These are phyloP conservation scores for Citrus glauca DNA, from an alignment of 345 rosid species.

Conservation along the genomic window DNA sequence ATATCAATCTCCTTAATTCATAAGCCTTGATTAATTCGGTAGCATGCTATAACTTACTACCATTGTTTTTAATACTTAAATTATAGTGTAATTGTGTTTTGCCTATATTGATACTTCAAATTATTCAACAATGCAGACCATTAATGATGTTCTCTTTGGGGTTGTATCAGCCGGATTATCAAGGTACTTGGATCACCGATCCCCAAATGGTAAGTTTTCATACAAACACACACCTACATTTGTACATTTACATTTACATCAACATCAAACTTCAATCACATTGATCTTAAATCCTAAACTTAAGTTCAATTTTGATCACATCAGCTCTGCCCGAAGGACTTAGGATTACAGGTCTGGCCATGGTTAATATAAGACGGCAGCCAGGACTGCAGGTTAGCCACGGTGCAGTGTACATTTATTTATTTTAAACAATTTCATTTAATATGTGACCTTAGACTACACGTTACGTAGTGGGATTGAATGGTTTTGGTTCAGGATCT, in stretches of 20 bases:
- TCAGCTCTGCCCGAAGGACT: slow-evolving; percentile 37
- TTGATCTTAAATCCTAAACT: background rate
- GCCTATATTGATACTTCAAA: background rate
- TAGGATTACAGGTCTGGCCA: slow-evolving; percentile 47
- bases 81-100: too few relatives aligned
- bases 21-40: too few relatives aligned
- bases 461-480: background rate
- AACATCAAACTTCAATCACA: background rate
- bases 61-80: too few relatives aligned
- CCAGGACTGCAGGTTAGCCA: slow-evolving; percentile 37
- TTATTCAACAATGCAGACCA: slow-evolving; percentile 31
- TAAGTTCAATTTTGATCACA: background rate
- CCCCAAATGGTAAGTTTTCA: slow-evolving; percentile 33
- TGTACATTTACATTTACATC: background rate
- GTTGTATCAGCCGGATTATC: slow-evolving; percentile 45
- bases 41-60: too few relatives aligned
- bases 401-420: too few relatives aligned
- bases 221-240: background rate
- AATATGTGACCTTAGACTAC: background rate
- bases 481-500: slow-evolving; percentile 27
- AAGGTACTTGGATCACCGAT: slow-evolving; percentile 46
- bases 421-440: too few relatives aligned
- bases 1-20: too few relatives aligned
- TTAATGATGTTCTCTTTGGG: slow-evolving; percentile 65
- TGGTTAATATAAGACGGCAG: slow-evolving; percentile 55